These are phyloP conservation scores for Penicillium herquei DNA, from an alignment of 495 filamentous ascomycete species.

Conservation along the genomic window DNA sequence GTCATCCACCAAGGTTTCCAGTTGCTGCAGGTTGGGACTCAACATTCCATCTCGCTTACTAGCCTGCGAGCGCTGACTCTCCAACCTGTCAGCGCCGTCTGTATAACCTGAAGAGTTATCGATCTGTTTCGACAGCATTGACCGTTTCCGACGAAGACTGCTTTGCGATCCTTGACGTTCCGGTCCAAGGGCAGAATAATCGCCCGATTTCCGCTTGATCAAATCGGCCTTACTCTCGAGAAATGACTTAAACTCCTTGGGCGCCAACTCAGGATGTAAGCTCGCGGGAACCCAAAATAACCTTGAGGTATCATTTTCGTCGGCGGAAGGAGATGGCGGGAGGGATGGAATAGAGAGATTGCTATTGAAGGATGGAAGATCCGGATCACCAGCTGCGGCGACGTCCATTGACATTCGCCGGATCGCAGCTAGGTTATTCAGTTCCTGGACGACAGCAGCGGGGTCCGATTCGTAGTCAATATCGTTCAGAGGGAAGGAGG, in stretches of 20 bases:
- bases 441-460: conserved; percentile 88
- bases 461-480: conserved; percentile 91
- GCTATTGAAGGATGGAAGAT: conserved; percentile 79
- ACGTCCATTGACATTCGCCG: conserved; percentile 99
- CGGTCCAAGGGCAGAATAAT: conserved; percentile 60
- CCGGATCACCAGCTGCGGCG: conserved; percentile 83
- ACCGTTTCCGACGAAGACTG: conserved; percentile 81
- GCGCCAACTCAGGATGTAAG: conserved; percentile 91
- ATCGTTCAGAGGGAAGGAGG: conserved; percentile 82
- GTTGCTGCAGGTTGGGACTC: conserved; percentile 59
- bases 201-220: conserved; percentile 80
- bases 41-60: conserved; percentile 52
- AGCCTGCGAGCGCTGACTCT: conserved; percentile 67
- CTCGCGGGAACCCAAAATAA: conserved; percentile 95
- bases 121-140: conserved; percentile 92
- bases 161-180: conserved; percentile 59
- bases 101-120: conserved; percentile 72
- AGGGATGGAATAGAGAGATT: conserved; percentile 63
- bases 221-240: conserved; percentile 87
- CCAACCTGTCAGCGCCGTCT: conserved; percentile 85
- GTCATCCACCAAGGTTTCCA: conserved; percentile 81
- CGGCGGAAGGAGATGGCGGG: conserved; percentile 67
- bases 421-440: conserved; percentile 92
- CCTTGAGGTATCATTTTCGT: conserved; percentile 84
- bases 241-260: conserved; percentile 95